Conservation (phyloP, 176 grass and related monocot species). For the Oryza officinalis region DNA sequence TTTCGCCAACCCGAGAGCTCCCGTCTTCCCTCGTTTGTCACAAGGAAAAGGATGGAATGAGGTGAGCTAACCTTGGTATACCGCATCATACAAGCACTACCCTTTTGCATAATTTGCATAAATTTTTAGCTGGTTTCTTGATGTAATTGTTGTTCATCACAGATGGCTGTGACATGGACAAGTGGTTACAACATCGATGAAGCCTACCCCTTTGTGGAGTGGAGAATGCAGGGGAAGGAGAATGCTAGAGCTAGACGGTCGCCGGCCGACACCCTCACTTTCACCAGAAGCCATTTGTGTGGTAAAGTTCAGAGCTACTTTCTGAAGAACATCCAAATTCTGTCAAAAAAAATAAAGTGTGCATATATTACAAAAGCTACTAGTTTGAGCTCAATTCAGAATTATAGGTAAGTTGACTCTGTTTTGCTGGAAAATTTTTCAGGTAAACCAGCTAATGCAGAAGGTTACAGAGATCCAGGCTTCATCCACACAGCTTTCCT, state of each 20-base stretch:
- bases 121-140: not conserved
- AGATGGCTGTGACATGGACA: conserved; percentile 91
- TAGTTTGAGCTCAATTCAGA: not conserved
- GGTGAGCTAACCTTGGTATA: conserved; percentile 23
- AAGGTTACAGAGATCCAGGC: conserved; percentile 82
- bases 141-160: not conserved
- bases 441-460: conserved; percentile 70
- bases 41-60: conserved; percentile 78
- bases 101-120: not conserved
- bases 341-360: not conserved
- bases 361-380: not conserved
- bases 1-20: conserved; percentile 70
- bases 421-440: not conserved
- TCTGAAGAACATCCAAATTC: not conserved
- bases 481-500: conserved; percentile 87
- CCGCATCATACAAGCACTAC: too few species aligned
- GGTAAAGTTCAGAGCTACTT: conserved; percentile 38
- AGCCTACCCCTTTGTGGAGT: conserved; percentile 83
- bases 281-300: conserved; percentile 50
- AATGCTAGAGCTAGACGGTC: conserved; percentile 34
- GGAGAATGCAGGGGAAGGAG: conserved; percentile 51
- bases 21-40: conserved; percentile 72
- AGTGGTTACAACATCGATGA: conserved; percentile 68
- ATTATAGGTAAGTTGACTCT: not conserved
- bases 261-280: conserved; percentile 75